phyloP scores from a whole-genome alignment of 2,329 filamentous ascomycete genomes.

The Boeremia lycopersici region DNA sequence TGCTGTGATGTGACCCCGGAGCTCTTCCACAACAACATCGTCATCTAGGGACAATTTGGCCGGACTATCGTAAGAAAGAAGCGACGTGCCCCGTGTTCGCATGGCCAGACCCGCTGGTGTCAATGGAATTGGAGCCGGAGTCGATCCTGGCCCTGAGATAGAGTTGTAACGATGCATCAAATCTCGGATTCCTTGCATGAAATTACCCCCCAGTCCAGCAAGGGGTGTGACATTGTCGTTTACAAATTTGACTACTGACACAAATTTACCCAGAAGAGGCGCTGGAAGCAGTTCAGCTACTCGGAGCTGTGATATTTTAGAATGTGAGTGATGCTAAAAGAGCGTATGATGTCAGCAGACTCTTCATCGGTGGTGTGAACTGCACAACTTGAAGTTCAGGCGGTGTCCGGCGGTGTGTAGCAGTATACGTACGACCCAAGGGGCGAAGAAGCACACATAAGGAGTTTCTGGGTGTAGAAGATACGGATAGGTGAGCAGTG shows the following conservation, averaged over 20 bases:
- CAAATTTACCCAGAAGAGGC: constrained; percentile 33
- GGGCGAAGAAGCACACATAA: constrained; percentile 40
- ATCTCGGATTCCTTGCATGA: constrained; percentile 23
- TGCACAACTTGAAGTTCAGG: background rate
- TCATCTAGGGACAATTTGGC: constrained; percentile 22
- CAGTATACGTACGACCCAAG: constrained; percentile 29
- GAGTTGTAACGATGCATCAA: constrained; percentile 13
- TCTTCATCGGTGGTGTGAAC: background rate
- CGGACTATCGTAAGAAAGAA: background rate
- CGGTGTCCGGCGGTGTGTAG: background rate
- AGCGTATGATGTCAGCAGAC: background rate
- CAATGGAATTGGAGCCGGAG: constrained; percentile 22
- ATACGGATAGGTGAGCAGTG: constrained; percentile 33
- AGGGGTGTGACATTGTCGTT: constrained; percentile 34
- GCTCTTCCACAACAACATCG: constrained; percentile 26
- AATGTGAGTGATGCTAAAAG: constrained; percentile 31
- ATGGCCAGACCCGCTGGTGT: constrained; percentile 2
- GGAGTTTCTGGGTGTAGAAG: constrained; percentile 34
- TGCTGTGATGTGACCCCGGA: constrained; percentile 28
- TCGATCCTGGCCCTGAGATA: background rate
- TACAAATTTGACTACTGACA: constrained; percentile 25
- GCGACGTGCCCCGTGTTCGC: constrained; percentile 6
- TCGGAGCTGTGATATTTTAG: constrained; percentile 25
- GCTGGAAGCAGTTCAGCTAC: constrained; percentile 35
- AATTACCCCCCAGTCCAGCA: constrained; percentile 24